Evolutionary conservation across 306 rosid genomes (phyloP), one percentile per base, ranked within the genome.

Genomic region (Argentina anserina): DNA sequence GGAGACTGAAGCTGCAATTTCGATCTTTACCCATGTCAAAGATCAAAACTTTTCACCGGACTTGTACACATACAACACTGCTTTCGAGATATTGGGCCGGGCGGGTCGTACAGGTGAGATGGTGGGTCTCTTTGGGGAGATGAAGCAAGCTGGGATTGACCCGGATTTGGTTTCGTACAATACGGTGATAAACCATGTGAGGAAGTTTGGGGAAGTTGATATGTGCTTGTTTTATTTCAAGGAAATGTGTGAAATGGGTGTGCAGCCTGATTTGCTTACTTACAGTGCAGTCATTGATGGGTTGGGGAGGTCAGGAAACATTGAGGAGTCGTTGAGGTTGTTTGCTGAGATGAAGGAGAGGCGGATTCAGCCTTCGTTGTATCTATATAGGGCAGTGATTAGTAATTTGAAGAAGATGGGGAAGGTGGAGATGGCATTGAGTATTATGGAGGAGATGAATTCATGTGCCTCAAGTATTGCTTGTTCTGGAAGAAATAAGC

Each of bases 91-190:
- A 60, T 86, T 92, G 75, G 96, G 98, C 50, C 79, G 81, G 61
- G 77, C 64, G 9, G 94, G 98, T 61, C 76, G 61, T 8, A 65
- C 82, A 28, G 81, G 80, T 80, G 90, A 88, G 73, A 86, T 86
- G 88, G 81, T 88, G 60, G 73, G 69, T 40, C 70, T 75, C 74
- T 90, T 87, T 83, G 47, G 78, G 20, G 75, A 87, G 69, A 72
- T 90, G 90, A 86, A 86, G 76, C 87, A 87, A 64, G 67, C 65
- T 59, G 87, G 86, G 64, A 75, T 90, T 69, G 65, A n/a, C 65
- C 89, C 91, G 0, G 95, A 90, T 81, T 69, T 73, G 20, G 69
- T 90, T 53, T 88, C 98, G 64, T 90, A 88, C 83, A 92, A 88
- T 81, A 88, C 91, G 14, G 67, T 92, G 65, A 68, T 92, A 75